Evolutionary conservation across 176 grass and related monocot species (phyloP).

Genomic region (Eragrostis nindensis): DNA sequence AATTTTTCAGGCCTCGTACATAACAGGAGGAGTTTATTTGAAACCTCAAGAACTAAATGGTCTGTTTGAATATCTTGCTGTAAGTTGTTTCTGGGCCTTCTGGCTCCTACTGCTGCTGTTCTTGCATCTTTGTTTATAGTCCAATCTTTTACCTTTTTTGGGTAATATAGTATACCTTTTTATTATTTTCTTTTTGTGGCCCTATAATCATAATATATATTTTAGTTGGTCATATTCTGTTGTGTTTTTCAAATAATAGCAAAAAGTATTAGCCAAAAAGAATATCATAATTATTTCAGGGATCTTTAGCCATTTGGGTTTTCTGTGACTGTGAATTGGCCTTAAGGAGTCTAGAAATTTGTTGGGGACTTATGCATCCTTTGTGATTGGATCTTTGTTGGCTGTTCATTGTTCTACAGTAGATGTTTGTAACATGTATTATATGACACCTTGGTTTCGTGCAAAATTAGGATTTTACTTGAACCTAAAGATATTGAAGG

Average conservation of each 20-base stretch:
- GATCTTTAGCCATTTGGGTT: neutral
- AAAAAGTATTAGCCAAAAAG: neutral
- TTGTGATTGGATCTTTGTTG: neutral
- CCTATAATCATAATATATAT: neutral
- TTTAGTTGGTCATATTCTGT: neutral
- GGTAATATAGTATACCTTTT: neutral
- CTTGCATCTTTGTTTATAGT: slow-evolving; percentile 7
- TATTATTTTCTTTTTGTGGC: neutral
- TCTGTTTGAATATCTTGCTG: slow-evolving; percentile 88
- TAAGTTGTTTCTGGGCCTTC: slow-evolving; percentile 60
- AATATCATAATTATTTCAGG: neutral
- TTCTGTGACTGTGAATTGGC: neutral
- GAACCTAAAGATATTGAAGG: no score
- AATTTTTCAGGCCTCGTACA: slow-evolving; percentile 82
- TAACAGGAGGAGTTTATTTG: slow-evolving; percentile 94
- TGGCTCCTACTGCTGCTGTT: neutral
- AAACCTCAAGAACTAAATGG: slow-evolving; percentile 89
- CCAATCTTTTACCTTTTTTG: neutral
- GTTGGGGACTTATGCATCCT: neutral
- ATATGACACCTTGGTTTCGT: neutral
- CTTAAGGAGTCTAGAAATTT: neutral
- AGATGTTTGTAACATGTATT: neutral
- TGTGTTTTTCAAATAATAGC: slow-evolving; percentile 5
- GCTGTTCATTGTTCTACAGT: neutral
- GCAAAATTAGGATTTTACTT: neutral